Conservation (phyloP, 2,329 filamentous ascomycete species). For the Colletotrichum cordylinicola region DNA sequence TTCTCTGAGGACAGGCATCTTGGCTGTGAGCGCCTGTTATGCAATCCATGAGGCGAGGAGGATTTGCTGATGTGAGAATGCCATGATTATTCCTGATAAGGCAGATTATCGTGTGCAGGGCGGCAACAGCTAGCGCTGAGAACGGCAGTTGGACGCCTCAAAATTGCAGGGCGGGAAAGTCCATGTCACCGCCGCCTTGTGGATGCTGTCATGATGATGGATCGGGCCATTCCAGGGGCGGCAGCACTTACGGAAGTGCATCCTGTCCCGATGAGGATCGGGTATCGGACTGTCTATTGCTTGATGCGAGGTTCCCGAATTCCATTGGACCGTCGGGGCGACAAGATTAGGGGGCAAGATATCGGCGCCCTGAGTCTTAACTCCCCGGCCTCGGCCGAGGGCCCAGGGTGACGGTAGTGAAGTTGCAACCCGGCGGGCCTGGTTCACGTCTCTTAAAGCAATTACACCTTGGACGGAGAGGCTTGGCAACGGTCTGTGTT, state of each 20-base stretch:
- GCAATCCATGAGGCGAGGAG: neutral
- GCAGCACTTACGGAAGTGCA: neutral
- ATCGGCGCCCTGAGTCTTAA: constrained; percentile 1
- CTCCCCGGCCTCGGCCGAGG: constrained; percentile 2
- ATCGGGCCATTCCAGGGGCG: neutral
- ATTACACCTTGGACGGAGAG: neutral
- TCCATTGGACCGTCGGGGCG: neutral
- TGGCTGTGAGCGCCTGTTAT: neutral
- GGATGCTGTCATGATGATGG: neutral
- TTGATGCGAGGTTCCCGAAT: neutral
- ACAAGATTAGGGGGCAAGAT: neutral
- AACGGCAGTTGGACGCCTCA: neutral
- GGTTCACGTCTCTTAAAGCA: neutral
- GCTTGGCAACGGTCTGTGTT: neutral
- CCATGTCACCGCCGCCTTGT: neutral
- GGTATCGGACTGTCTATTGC: neutral
- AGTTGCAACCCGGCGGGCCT: neutral
- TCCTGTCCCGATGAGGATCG: neutral
- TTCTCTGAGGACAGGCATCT: neutral
- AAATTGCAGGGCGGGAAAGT: neutral
- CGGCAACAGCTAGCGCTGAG: neutral
- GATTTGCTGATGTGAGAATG: neutral
- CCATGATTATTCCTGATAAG: neutral
- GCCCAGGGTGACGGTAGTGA: neutral
- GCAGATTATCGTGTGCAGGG: neutral